Percentiles rank a stretch among this genome's conserved stretches.
phyloP scores from a whole-genome alignment of 352 stramenopile genomes.

The Globisporangium camurandrum region DNA sequence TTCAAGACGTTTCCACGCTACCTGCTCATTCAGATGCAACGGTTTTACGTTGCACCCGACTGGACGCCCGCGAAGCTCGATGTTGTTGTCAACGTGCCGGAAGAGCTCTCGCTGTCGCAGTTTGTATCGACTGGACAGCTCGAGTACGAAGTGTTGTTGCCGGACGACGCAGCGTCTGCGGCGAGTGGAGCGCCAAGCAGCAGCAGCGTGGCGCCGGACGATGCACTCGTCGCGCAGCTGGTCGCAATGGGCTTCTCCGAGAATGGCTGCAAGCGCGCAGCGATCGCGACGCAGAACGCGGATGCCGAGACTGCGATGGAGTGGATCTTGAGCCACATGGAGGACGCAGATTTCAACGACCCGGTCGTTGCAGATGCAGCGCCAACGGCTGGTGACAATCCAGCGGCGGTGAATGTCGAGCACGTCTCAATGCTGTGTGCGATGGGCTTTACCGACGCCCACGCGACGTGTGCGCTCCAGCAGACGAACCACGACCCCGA shows the following conservation, averaged over 20 bases:
- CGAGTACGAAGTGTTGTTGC: conserved; percentile 82
- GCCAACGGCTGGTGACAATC: conserved; percentile 14
- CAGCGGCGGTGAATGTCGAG: conserved; percentile 75
- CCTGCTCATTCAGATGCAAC: conserved; percentile 94
- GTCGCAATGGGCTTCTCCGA: conserved; percentile 98
- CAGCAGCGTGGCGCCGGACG: conserved; percentile 68
- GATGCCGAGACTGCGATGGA: conserved; percentile 94
- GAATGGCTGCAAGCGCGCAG: conserved; percentile 95
- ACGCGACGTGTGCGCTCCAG: conserved; percentile 90
- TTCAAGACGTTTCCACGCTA: conserved; percentile 96
- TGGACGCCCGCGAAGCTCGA: conserved; percentile 98
- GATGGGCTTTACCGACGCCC: conserved; percentile 87
- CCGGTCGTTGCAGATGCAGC: conserved; percentile 35
- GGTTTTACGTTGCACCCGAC: conserved; percentile 94
- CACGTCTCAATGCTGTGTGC: conserved; percentile 54
- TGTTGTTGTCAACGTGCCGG: conserved; percentile 93
- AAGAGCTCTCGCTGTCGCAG: conserved; percentile 69
- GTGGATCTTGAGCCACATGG: conserved; percentile 98
- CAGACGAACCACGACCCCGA: conserved; percentile 90
- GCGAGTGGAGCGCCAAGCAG: conserved; percentile 10
- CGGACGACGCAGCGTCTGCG: conserved; percentile 32
- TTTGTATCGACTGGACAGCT: conserved; percentile 87
- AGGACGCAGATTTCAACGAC: conserved; percentile 97
- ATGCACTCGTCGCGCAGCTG: conserved; percentile 89
- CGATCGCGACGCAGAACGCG: conserved; percentile 87